phyloP scores from a whole-genome alignment of 2,329 filamentous ascomycete species.

The Monosporascus sp. region DNA sequence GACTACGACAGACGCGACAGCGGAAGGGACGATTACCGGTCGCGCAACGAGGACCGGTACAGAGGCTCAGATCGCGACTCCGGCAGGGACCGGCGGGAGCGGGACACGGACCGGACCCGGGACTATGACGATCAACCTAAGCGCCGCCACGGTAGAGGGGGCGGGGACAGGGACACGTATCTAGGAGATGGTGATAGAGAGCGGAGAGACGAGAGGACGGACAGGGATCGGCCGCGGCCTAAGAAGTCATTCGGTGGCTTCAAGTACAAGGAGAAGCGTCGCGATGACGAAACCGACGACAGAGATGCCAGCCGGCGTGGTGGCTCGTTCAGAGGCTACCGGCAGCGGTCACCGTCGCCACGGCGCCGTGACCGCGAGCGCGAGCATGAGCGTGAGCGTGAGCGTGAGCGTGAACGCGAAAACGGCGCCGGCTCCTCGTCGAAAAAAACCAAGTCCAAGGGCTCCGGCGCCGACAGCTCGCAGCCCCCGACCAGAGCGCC shows the following conservation, averaged over 20 bases:
- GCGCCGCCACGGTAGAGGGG: background rate
- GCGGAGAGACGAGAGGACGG: slow-evolving; percentile 8
- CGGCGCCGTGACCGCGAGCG: slow-evolving; percentile 31
- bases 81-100: slow-evolving; percentile 5
- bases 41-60: slow-evolving; percentile 5
- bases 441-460: slow-evolving; percentile 23
- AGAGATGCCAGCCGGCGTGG: slow-evolving; percentile 32
- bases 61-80: slow-evolving; percentile 5
- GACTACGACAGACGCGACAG: background rate
- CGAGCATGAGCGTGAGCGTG: slow-evolving; percentile 31
- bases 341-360: slow-evolving; percentile 34
- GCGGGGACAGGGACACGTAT: background rate
- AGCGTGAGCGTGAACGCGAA: slow-evolving; percentile 7
- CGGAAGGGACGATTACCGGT: slow-evolving; percentile 8
- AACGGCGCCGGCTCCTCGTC: slow-evolving; percentile 10
- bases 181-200: background rate
- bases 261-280: slow-evolving; percentile 53
- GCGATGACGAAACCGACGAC: slow-evolving; percentile 39
- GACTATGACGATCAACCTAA: too few species aligned
- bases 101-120: slow-evolving; percentile 2
- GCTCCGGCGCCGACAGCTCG: slow-evolving; percentile 19
- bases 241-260: slow-evolving; percentile 43
- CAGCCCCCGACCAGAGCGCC: slow-evolving; percentile 29
- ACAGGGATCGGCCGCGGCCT: slow-evolving; percentile 13
- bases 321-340: slow-evolving; percentile 47